A percentile compares a stretch with the other conserved stretches of the same genome.
Evolutionary conservation across 345 rosid genomes (phyloP).

Genomic region (Populus davidiana): DNA sequence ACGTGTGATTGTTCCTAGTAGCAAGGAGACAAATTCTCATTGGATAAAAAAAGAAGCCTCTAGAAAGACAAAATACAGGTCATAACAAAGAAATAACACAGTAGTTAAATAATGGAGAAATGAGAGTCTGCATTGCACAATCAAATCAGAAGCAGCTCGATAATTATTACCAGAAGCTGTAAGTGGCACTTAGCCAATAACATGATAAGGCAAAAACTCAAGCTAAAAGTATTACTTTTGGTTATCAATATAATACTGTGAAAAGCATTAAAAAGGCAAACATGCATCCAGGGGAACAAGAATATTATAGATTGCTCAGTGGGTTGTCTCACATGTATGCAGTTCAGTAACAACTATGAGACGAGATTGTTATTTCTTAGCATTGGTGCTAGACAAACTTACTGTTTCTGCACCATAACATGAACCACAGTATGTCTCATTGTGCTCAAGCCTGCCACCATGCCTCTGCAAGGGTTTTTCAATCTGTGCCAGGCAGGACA

Average conservation of each 20-base stretch:
- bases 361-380: neutral
- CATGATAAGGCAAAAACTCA: neutral
- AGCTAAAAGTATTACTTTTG: neutral
- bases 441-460: slow-evolving; percentile 96
- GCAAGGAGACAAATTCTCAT: neutral
- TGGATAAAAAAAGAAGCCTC: neutral
- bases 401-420: slow-evolving; percentile 91
- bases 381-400: slow-evolving; percentile 22
- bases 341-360: neutral
- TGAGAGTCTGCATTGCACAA: neutral
- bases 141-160: neutral
- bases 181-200: neutral
- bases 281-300: neutral
- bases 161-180: neutral
- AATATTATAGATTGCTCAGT: neutral
- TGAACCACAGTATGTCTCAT: slow-evolving; percentile 92
- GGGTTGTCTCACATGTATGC: neutral
- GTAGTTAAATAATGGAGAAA: neutral
- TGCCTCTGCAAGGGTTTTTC: slow-evolving; percentile 92
- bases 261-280: neutral
- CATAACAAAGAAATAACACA: neutral
- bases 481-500: slow-evolving; percentile 48
- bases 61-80: neutral
- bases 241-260: too few species aligned
- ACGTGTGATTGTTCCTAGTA: neutral